These are phyloP conservation scores for Fusarium sp. DNA, from an alignment of 2,329 filamentous ascomycete species.

Conservation along the genomic window DNA sequence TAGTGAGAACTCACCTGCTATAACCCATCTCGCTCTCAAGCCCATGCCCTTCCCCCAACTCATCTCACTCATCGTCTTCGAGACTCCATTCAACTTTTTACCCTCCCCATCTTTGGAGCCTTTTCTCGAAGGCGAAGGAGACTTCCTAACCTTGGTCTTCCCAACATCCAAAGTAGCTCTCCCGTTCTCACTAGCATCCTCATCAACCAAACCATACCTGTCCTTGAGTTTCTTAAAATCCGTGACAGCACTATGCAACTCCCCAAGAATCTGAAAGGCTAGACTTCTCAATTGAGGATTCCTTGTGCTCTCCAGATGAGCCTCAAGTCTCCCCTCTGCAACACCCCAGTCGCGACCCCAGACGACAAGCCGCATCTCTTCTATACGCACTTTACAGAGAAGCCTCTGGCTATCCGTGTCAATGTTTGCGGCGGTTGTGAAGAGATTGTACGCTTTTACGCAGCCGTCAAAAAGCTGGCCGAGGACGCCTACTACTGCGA, in stretches of 20 bases:
- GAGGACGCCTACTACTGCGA: slow-evolving; percentile 58
- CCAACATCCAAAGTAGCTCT: slow-evolving; percentile 21
- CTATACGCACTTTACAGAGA: slow-evolving; percentile 61
- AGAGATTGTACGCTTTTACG: slow-evolving; percentile 59
- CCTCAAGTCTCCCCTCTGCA: slow-evolving; percentile 58
- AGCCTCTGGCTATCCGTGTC: slow-evolving; percentile 58
- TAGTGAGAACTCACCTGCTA: slow-evolving; percentile 49
- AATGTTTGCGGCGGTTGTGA: slow-evolving; percentile 57
- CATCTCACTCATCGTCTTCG: slow-evolving; percentile 42
- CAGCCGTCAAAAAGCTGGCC: slow-evolving; percentile 62
- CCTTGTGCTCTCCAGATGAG: slow-evolving; percentile 53
- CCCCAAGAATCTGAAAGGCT: slow-evolving; percentile 56
- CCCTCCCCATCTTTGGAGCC: slow-evolving; percentile 41
- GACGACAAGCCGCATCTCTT: slow-evolving; percentile 61
- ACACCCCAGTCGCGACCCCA: slow-evolving; percentile 63
- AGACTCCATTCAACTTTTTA: slow-evolving; percentile 30
- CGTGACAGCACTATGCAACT: slow-evolving; percentile 58
- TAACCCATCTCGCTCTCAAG: slow-evolving; percentile 58
- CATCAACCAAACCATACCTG: slow-evolving; percentile 56
- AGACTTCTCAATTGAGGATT: slow-evolving; percentile 54
- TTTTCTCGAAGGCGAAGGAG: slow-evolving; percentile 41
- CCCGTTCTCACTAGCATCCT: slow-evolving; percentile 7
- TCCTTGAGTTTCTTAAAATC: slow-evolving; percentile 57
- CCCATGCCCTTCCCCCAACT: slow-evolving; percentile 52
- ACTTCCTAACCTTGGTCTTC: slow-evolving; percentile 26